A percentile compares a stretch with the other conserved stretches of the same genome.
Evolutionary conservation across 2,329 filamentous ascomycete species (phyloP).

Genomic region (Penicillium sp.): DNA sequence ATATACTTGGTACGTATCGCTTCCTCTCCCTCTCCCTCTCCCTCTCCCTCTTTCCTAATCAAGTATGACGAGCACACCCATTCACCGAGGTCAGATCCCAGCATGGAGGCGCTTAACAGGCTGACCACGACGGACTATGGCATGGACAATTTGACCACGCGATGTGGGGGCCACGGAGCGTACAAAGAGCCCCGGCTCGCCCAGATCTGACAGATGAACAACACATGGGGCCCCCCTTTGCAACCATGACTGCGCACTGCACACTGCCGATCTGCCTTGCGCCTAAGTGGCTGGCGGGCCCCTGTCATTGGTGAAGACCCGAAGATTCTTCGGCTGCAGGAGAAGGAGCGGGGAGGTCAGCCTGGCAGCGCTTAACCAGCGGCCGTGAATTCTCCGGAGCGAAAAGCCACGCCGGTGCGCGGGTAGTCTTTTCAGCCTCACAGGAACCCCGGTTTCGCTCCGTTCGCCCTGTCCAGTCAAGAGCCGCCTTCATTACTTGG

Average conservation of each 20-base stretch:
- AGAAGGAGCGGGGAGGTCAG: slow-evolving; percentile 2
- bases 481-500: slow-evolving; percentile 14
- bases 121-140: slow-evolving; percentile 1
- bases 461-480: slow-evolving; percentile 20
- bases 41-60: neutral
- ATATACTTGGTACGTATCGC: too few relatives aligned
- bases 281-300: slow-evolving; percentile 1
- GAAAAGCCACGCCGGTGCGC: slow-evolving; percentile 20
- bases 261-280: slow-evolving; percentile 1
- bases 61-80: too few relatives aligned
- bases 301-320: slow-evolving; percentile 1
- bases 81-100: too few relatives aligned
- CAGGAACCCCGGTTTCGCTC: slow-evolving; percentile 2
- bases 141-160: too few relatives aligned
- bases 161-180: neutral
- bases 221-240: neutral
- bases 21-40: neutral
- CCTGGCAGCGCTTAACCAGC: slow-evolving; percentile 25
- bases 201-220: slow-evolving; percentile 1
- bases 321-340: slow-evolving; percentile 15
- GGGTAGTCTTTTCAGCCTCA: slow-evolving; percentile 22
- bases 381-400: slow-evolving; percentile 23
- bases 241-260: too few relatives aligned
- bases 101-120: slow-evolving; percentile 5
- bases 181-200: neutral